Evolutionary conservation across 164 flowering plant species (phyloP).

Genomic region (Sextonia rubra): DNA sequence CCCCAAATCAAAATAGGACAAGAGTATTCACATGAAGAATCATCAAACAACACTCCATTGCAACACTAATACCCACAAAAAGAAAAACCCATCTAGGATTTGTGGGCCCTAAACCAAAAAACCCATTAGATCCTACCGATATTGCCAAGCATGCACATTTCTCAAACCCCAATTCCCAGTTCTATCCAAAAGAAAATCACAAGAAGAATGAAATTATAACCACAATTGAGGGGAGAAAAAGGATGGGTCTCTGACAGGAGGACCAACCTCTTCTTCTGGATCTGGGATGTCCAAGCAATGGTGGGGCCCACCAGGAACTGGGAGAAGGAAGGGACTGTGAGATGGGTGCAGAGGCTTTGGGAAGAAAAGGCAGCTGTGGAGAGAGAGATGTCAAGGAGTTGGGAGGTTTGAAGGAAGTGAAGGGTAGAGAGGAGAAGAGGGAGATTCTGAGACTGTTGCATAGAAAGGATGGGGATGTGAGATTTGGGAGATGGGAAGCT

Average conservation of each 20-base stretch:
- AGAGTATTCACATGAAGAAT: too few relatives aligned
- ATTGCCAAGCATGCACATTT: background rate
- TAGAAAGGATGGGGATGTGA: background rate
- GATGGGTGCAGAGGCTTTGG: constrained; percentile 13
- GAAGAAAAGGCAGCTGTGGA: constrained; percentile 9
- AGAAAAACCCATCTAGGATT: constrained; percentile 2
- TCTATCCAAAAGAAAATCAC: background rate
- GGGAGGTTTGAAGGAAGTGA: constrained; percentile 4
- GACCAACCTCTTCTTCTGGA: constrained; percentile 19
- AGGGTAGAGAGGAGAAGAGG: background rate
- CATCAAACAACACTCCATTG: too few relatives aligned
- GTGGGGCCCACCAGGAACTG: constrained; percentile 7
- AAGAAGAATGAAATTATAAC: background rate
- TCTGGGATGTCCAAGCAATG: constrained; percentile 6
- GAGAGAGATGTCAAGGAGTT: constrained; percentile 12
- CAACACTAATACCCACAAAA: too few relatives aligned
- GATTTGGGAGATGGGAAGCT: constrained; percentile 2
- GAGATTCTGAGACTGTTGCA: background rate
- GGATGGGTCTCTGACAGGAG: constrained; percentile 1
- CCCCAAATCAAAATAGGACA: too few relatives aligned
- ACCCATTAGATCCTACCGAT: background rate
- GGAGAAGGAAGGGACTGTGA: constrained; percentile 17
- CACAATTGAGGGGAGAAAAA: background rate
- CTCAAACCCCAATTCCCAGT: background rate
- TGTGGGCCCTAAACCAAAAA: background rate